Evolutionary conservation across 345 rosid genomes (phyloP).

Genomic region (Gossypium longicalyx): DNA sequence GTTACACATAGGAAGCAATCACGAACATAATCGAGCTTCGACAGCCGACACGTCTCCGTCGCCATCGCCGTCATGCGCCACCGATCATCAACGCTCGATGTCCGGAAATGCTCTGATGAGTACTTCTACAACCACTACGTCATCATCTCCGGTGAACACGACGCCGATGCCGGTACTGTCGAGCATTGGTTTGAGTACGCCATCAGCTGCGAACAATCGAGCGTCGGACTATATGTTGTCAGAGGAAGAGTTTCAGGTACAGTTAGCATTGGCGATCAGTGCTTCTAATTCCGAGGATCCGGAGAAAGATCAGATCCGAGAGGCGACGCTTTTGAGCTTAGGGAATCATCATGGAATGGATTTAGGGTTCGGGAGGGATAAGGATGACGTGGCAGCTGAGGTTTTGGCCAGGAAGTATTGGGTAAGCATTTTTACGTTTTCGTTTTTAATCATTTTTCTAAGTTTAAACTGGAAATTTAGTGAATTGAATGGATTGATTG

Average conservation of each 20-base stretch:
- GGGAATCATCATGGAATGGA: slow-evolving; percentile 52
- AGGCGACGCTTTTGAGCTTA: slow-evolving; percentile 66
- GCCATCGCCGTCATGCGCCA: slow-evolving; percentile 16
- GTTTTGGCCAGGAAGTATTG: slow-evolving; percentile 81
- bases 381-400: slow-evolving; percentile 57
- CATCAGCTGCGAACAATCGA: slow-evolving; percentile 17
- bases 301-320: slow-evolving; percentile 91
- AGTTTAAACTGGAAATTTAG: slow-evolving; percentile 16
- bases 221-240: slow-evolving; percentile 59
- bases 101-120: slow-evolving; percentile 35
- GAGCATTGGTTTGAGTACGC: not conserved
- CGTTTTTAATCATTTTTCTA: not conserved
- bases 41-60: slow-evolving; percentile 48
- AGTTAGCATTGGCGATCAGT: slow-evolving; percentile 91
- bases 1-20: slow-evolving; percentile 71
- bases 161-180: slow-evolving; percentile 30
- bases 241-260: slow-evolving; percentile 97
- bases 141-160: slow-evolving; percentile 32
- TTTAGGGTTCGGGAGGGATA: slow-evolving; percentile 38
- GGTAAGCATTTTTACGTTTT: slow-evolving; percentile 45
- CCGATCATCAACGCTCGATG: slow-evolving; percentile 47
- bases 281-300: slow-evolving; percentile 81
- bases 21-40: slow-evolving; percentile 49
- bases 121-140: slow-evolving; percentile 27
- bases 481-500: slow-evolving; percentile 5